Evolutionary conservation across 2,329 filamentous ascomycete genomes (phyloP).

Genomic region (Neofusicoccum sp.): DNA sequence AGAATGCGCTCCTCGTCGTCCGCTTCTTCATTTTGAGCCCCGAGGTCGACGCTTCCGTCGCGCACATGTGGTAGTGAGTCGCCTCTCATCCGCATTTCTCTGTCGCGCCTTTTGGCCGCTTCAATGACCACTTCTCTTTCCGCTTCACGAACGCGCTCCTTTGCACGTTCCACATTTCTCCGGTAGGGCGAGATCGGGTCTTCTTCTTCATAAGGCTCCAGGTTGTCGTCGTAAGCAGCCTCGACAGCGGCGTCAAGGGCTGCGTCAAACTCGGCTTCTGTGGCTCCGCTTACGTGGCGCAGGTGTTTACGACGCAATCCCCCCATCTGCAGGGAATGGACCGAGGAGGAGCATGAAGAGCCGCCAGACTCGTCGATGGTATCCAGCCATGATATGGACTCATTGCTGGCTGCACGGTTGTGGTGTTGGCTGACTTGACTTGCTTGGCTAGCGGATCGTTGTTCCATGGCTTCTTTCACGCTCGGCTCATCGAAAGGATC

Average conservation of each 20-base stretch:
- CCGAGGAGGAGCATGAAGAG: constrained; percentile 70
- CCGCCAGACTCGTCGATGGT: constrained; percentile 87
- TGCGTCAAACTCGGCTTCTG: constrained; percentile 88
- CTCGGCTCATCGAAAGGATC: constrained; percentile 24
- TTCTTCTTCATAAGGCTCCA: constrained; percentile 65
- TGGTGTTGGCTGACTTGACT: constrained; percentile 18
- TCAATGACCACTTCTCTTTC: constrained; percentile 67
- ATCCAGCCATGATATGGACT: constrained; percentile 89
- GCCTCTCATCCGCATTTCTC: constrained; percentile 45
- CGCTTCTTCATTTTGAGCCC: constrained; percentile 35
- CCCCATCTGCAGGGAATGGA: constrained; percentile 76
- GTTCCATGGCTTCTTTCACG: constrained; percentile 20
- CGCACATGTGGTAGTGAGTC: constrained; percentile 42
- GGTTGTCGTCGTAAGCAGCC: constrained; percentile 89
- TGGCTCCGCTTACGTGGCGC: constrained; percentile 65
- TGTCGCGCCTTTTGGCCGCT: constrained; percentile 60
- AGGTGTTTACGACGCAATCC: constrained; percentile 68
- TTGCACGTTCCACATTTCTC: constrained; percentile 69
- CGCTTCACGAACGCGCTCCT: constrained; percentile 70
- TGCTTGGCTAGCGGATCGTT: constrained; percentile 8
- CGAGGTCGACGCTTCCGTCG: constrained; percentile 27
- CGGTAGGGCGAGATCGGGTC: constrained; percentile 27
- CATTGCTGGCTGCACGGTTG: constrained; percentile 64
- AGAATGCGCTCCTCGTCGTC: constrained; percentile 56
- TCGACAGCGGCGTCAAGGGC: constrained; percentile 94